Evolutionary conservation across 805 yeast genomes (phyloP).

Genomic region (Teunomyces aglyptinius): DNA sequence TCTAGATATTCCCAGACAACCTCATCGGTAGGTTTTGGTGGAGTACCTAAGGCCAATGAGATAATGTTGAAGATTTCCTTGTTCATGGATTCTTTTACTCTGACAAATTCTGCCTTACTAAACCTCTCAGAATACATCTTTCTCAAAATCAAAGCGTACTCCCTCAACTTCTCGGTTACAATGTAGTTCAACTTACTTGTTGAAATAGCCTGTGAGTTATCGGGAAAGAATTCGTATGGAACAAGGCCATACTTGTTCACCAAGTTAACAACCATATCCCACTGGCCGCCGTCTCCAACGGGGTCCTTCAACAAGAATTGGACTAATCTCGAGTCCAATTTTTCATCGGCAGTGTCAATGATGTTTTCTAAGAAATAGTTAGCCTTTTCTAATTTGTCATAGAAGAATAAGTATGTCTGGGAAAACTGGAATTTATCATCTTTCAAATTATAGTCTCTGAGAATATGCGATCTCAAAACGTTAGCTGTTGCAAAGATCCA

Average conservation of each 20-base stretch:
- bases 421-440: slow-evolving; percentile 64
- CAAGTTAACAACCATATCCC: slow-evolving; percentile 76
- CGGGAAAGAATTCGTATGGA: slow-evolving; percentile 76
- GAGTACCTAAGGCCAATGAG: slow-evolving; percentile 70
- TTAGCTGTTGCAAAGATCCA: slow-evolving; percentile 88
- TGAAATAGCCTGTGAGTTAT: slow-evolving; percentile 58
- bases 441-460: slow-evolving; percentile 56
- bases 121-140: slow-evolving; percentile 43
- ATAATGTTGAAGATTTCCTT: slow-evolving; percentile 63
- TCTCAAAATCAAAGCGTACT: slow-evolving; percentile 71
- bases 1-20: slow-evolving; percentile 76
- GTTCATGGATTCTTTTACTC: slow-evolving; percentile 44
- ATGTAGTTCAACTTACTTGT: slow-evolving; percentile 57
- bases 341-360: slow-evolving; percentile 63
- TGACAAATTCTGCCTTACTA: slow-evolving; percentile 33
- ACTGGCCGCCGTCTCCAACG: slow-evolving; percentile 83
- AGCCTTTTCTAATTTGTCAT: slow-evolving; percentile 83
- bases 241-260: slow-evolving; percentile 79
- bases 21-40: slow-evolving; percentile 68
- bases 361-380: slow-evolving; percentile 78
- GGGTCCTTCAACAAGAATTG: slow-evolving; percentile 67
- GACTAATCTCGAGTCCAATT: slow-evolving; percentile 66
- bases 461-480: slow-evolving; percentile 61
- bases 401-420: slow-evolving; percentile 76
- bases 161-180: slow-evolving; percentile 69